Conservation (phyloP, 768 basidiomycete genomes). For the Hydnum rufescens region DNA sequence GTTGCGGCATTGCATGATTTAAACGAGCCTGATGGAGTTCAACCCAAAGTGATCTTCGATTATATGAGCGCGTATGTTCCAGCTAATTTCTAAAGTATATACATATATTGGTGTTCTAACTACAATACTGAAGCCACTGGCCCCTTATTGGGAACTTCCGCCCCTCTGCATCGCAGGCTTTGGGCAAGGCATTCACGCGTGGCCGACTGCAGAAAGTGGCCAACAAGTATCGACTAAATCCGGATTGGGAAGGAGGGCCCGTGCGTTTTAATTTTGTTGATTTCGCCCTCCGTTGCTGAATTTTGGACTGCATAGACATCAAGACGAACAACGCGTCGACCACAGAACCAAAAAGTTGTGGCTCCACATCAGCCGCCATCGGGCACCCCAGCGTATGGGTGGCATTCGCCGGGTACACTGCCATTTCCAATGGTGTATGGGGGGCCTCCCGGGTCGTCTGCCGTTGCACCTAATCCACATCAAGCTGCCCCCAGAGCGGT, state of each 20-base stretch:
- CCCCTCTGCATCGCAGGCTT: slow-evolving; percentile 72
- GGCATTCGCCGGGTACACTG: too few species aligned
- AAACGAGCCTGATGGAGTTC: slow-evolving; percentile 51
- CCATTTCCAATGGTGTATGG: too few species aligned
- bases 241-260: slow-evolving; percentile 56
- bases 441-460: too few species aligned
- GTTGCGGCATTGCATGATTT: slow-evolving; percentile 54
- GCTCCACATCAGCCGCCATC: too few species aligned
- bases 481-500: too few species aligned
- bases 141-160: slow-evolving; percentile 78
- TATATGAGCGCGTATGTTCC: slow-evolving; percentile 47
- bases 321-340: slow-evolving; percentile 57
- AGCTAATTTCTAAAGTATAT: not conserved
- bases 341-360: too few species aligned
- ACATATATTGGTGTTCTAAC: not conserved
- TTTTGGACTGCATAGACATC: slow-evolving; percentile 33
- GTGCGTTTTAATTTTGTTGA: slow-evolving; percentile 25
- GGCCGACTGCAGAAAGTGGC: slow-evolving; percentile 59
- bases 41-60: slow-evolving; percentile 63
- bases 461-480: too few species aligned
- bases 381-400: too few species aligned
- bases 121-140: slow-evolving; percentile 27
- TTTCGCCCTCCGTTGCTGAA: not conserved
- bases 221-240: slow-evolving; percentile 57
- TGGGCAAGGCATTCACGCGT: slow-evolving; percentile 70